phyloP scores from a whole-genome alignment of 2,329 filamentous ascomycete species.

The Conoideocrella luteorostrata region DNA sequence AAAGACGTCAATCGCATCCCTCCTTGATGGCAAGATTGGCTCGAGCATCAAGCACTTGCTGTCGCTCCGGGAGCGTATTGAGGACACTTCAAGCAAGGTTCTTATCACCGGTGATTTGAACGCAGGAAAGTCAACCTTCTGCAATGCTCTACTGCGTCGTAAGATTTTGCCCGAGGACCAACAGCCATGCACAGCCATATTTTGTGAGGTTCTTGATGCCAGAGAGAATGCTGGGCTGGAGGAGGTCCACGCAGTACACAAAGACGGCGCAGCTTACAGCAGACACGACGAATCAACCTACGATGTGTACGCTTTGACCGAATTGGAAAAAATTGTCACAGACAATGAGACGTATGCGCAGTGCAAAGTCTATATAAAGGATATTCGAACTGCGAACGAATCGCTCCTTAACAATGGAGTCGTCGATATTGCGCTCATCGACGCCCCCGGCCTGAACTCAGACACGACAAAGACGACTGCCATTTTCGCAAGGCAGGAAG shows the following conservation, averaged over 20 bases:
- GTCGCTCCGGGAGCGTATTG: constrained; percentile 83
- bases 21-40: constrained; percentile 89
- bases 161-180: constrained; percentile 96
- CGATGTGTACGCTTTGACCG: constrained; percentile 69
- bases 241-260: constrained; percentile 92
- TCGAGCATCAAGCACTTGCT: constrained; percentile 88
- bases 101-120: constrained; percentile 93
- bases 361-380: constrained; percentile 95
- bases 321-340: constrained; percentile 82
- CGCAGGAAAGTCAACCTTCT: constrained; percentile 97
- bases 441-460: constrained; percentile 90
- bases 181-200: constrained; percentile 96
- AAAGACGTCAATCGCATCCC: constrained; percentile 80
- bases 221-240: constrained; percentile 86
- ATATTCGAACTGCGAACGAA: constrained; percentile 82
- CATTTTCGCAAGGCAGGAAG: constrained; percentile 93
- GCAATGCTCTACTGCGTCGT: constrained; percentile 87
- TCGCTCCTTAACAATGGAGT: constrained; percentile 95
- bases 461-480: constrained; percentile 97
- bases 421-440: constrained; percentile 95
- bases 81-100: constrained; percentile 96
- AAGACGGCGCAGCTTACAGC: constrained; percentile 69
- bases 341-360: constrained; percentile 86
- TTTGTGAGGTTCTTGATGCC: constrained; percentile 92
- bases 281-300: constrained; percentile 92